A percentile compares a stretch with the other conserved stretches of the same genome.
Evolutionary conservation across 345 rosid genomes (phyloP).

Genomic region (Eucalyptus cloeziana): DNA sequence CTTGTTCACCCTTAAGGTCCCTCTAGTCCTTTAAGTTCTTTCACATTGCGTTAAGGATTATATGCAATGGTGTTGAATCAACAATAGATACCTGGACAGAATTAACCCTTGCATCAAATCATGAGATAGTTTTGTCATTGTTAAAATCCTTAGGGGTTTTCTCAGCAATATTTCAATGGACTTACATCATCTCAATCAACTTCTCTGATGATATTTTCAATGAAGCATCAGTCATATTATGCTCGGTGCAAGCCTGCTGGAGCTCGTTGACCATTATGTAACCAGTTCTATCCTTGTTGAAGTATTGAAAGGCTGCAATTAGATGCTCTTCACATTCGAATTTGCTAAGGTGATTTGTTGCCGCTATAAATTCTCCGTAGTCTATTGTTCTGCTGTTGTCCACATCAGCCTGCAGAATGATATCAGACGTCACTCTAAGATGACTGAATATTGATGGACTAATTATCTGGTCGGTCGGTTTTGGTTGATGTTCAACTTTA

Average conservation of each 20-base stretch:
- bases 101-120: no score
- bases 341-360: conserved; percentile 7
- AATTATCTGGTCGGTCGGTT: no score
- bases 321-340: conserved; percentile 16
- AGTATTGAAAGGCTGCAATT: conserved; percentile 10
- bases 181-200: no score
- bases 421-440: no score
- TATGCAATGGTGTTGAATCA: neutral
- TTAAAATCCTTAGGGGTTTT: no score
- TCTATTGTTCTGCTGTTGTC: conserved; percentile 12
- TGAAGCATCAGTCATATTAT: neutral
- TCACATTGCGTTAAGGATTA: neutral
- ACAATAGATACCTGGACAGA: neutral
- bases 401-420: conserved; percentile 11
- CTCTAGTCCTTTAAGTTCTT: neutral
- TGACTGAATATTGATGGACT: no score
- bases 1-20: neutral
- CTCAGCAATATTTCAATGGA: no score
- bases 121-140: no score
- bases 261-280: conserved; percentile 8
- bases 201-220: neutral
- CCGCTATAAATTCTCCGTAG: conserved; percentile 12
- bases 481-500: no score
- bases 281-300: conserved; percentile 11
- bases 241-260: neutral